Base-by-base conservation (phyloP, 1,139 yeast species). In the Yamadazyma conglobata region DNA sequence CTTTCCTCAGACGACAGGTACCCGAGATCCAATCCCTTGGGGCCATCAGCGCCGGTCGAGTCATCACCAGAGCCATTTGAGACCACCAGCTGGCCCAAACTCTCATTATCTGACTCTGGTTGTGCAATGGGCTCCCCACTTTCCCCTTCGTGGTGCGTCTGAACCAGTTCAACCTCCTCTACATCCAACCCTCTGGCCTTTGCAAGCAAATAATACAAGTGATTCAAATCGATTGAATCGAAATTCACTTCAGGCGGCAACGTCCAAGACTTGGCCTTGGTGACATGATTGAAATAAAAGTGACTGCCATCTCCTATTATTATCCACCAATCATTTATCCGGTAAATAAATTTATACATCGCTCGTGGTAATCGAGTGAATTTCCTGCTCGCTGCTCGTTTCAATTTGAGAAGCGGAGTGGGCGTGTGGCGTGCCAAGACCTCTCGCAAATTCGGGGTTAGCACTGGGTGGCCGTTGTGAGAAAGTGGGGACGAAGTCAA, bases 141-240 rank as follows among this genome's bases (percentile, higher is more conserved):
- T 30, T 10, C 18, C 21, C 14, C 33, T 14, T 13, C 27, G 25
- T 18, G 27, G 10, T 24, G 25, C n/a, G 4, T 16, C 16, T 19
- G 27, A 17, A 17, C 12, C 28, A 9, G 9, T 9, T 17, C 19
- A 6, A 5, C n/a, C 11, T 27, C 31, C 15, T 35, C 40, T 5
- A 44, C 41, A 12, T 28, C 41, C 25, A 60, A 37, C 2, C 70
- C 71, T 25, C 54, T 46, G 11, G 55, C 49, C 40, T 50, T 54
- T 4, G 60, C 69, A 32, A 60, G 45, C 24, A 64, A 40, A 3
- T 60, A 19, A 9, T 50, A 55, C 19, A 65, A 46, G 24, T 58
- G 55, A 34, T 66, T 64, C 34, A 43, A 61, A 32, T 62, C 47
- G 3, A 43, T 20, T 17, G 13, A 24, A 6, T 23, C 27, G 14